These are phyloP conservation scores for Debaryomyces coudertii DNA, from an alignment of 1,139 yeast genomes.

Conservation along the genomic window DNA sequence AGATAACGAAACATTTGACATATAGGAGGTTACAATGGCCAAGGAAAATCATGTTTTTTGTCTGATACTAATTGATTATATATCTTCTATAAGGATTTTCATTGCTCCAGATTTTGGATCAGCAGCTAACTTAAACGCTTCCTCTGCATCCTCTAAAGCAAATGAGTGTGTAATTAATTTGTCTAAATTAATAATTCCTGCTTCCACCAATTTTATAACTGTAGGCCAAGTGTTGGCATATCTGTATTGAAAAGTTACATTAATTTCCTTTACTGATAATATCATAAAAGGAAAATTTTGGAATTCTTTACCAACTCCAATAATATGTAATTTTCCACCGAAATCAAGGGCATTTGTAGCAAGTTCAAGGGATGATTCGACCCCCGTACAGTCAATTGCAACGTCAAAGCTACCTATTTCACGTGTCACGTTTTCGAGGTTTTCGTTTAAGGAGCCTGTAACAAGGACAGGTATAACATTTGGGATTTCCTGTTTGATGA, in stretches of 20 bases:
- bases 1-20: no score
- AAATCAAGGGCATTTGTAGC: slow-evolving; percentile 35
- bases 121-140: slow-evolving; percentile 14
- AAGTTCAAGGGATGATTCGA: slow-evolving; percentile 30
- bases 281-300: slow-evolving; percentile 43
- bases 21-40: no score
- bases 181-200: slow-evolving; percentile 14
- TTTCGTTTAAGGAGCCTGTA: slow-evolving; percentile 26
- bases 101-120: slow-evolving; percentile 15
- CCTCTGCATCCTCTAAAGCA: slow-evolving; percentile 14
- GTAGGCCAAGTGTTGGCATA: slow-evolving; percentile 43
- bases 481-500: slow-evolving; percentile 32
- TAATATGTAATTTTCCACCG: slow-evolving; percentile 33
- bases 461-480: slow-evolving; percentile 25
- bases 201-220: slow-evolving; percentile 13
- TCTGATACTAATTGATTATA: not conserved
- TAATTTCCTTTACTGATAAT: slow-evolving; percentile 38
- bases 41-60: not conserved
- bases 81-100: slow-evolving; percentile 15
- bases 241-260: slow-evolving; percentile 39
- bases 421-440: slow-evolving; percentile 21
- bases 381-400: slow-evolving; percentile 34
- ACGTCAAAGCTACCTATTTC: slow-evolving; percentile 19
- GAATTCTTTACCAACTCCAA: slow-evolving; percentile 38
- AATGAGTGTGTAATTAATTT: slow-evolving; percentile 14